A percentile compares a stretch with the other conserved stretches of the same genome.
phyloP scores from a whole-genome alignment of 352 stramenopile genomes.

The Globisporangium echinulatum region DNA sequence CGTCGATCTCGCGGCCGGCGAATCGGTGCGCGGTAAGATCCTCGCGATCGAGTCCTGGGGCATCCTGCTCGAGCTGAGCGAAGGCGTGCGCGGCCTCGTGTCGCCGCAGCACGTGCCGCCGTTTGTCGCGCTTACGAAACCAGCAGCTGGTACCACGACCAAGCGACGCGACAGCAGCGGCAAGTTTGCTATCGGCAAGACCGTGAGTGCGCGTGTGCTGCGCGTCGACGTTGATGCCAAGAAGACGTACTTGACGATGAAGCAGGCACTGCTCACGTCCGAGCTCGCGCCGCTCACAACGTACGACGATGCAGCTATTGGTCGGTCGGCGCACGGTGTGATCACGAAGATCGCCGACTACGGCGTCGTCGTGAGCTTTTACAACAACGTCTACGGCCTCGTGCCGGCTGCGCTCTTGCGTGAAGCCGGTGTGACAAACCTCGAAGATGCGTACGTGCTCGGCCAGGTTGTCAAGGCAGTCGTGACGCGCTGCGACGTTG shows the following conservation, averaged over 20 bases:
- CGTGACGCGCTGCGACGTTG: slow-evolving; percentile 67
- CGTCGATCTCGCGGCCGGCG: slow-evolving; percentile 66
- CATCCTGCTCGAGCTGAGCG: slow-evolving; percentile 80
- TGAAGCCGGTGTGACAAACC: slow-evolving; percentile 73
- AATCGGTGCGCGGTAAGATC: slow-evolving; percentile 77
- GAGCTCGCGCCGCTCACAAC: slow-evolving; percentile 70
- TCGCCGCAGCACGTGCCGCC: slow-evolving; percentile 69
- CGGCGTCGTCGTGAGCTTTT: slow-evolving; percentile 94
- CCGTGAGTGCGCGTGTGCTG: slow-evolving; percentile 73
- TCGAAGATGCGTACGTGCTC: slow-evolving; percentile 79
- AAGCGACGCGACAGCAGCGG: slow-evolving; percentile 53
- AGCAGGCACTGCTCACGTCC: slow-evolving; percentile 75
- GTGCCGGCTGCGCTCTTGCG: slow-evolving; percentile 84
- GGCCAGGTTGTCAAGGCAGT: slow-evolving; percentile 84
- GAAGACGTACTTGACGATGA: slow-evolving; percentile 91
- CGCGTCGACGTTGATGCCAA: slow-evolving; percentile 86
- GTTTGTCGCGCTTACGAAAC: slow-evolving; percentile 60
- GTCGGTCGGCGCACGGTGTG: slow-evolving; percentile 82
- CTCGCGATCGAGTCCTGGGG: slow-evolving; percentile 77
- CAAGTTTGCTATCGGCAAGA: slow-evolving; percentile 80
- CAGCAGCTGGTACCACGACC: slow-evolving; percentile 8
- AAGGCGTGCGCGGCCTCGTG: slow-evolving; percentile 77
- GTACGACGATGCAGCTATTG: slow-evolving; percentile 66
- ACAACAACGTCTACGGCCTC: slow-evolving; percentile 92
- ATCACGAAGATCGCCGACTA: slow-evolving; percentile 92